These are phyloP conservation scores for Gilbertella persicaria DNA, from an alignment of 371 early-diverging fungal species.

Conservation along the genomic window DNA sequence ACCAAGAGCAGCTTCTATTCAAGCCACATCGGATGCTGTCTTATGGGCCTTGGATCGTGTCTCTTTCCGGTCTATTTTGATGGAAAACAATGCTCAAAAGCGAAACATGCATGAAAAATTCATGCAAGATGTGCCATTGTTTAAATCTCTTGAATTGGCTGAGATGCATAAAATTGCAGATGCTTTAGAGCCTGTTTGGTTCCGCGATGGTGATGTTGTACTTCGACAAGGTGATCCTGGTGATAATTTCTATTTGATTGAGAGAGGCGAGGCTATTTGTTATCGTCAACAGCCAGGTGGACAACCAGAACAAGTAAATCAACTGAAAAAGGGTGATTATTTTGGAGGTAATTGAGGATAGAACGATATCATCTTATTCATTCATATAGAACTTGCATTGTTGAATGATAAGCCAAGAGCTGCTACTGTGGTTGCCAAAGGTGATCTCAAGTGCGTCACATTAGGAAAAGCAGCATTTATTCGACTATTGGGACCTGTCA, in stretches of 20 bases:
- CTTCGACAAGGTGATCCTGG: constrained; percentile 85
- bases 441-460: constrained; percentile 83
- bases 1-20: constrained; percentile 93
- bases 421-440: constrained; percentile 85
- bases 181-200: constrained; percentile 84
- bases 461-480: constrained; percentile 86
- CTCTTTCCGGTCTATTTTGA: constrained; percentile 89
- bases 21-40: constrained; percentile 75
- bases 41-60: constrained; percentile 95
- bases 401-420: constrained; percentile 83
- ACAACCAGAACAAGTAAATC: constrained; percentile 55
- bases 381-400: constrained; percentile 75
- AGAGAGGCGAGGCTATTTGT: constrained; percentile 80
- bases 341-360: constrained; percentile 64
- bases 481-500: constrained; percentile 86
- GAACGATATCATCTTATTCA: background rate
- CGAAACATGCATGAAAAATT: constrained; percentile 88
- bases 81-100: constrained; percentile 88
- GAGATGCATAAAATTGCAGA: constrained; percentile 95
- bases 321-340: constrained; percentile 82
- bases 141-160: constrained; percentile 81
- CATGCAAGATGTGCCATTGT: constrained; percentile 83
- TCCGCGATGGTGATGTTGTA: constrained; percentile 75
- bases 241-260: constrained; percentile 82
- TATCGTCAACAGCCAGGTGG: constrained; percentile 58